Conservation (phyloP, 2,329 filamentous ascomycete species). For the Madurella fahalii region DNA sequence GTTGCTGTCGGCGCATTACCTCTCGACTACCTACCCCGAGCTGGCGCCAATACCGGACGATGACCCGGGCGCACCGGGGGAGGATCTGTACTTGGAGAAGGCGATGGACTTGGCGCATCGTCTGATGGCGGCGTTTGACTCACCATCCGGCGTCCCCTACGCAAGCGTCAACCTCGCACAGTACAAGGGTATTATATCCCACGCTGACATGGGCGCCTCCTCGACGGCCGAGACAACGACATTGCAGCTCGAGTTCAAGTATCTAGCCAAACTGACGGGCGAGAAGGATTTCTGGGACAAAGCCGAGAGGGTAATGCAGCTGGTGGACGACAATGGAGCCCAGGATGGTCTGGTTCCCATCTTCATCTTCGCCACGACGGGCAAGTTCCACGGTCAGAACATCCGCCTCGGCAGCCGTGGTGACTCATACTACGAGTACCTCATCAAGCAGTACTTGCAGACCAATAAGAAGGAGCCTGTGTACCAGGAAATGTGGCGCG, state of each 20-base stretch:
- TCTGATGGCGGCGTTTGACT: slow-evolving; percentile 82
- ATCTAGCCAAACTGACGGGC: slow-evolving; percentile 88
- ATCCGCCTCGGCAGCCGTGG: slow-evolving; percentile 90
- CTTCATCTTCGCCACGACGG: slow-evolving; percentile 75
- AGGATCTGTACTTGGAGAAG: slow-evolving; percentile 94
- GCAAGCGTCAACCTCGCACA: slow-evolving; percentile 85
- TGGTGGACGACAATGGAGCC: slow-evolving; percentile 76
- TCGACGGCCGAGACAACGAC: slow-evolving; percentile 93
- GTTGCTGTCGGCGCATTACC: slow-evolving; percentile 86
- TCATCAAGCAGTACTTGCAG: slow-evolving; percentile 97
- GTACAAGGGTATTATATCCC: slow-evolving; percentile 70
- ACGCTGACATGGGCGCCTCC: slow-evolving; percentile 80
- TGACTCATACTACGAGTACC: slow-evolving; percentile 97
- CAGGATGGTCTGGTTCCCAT: slow-evolving; percentile 87
- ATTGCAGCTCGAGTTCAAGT: slow-evolving; percentile 94
- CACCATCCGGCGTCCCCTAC: slow-evolving; percentile 78
- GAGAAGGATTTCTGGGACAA: slow-evolving; percentile 90
- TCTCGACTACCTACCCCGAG: slow-evolving; percentile 79
- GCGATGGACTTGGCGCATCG: slow-evolving; percentile 89
- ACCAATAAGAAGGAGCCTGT: slow-evolving; percentile 81
- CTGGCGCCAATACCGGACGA: slow-evolving; percentile 71
- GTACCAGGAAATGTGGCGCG: slow-evolving; percentile 90
- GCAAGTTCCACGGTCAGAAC: slow-evolving; percentile 76
- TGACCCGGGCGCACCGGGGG: slow-evolving; percentile 67
- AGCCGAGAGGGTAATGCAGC: slow-evolving; percentile 85